A percentile compares a stretch with the other conserved stretches of the same genome.
phyloP scores from a whole-genome alignment of 1,284 basidiomycete species.

The Ganoderma meredithae region DNA sequence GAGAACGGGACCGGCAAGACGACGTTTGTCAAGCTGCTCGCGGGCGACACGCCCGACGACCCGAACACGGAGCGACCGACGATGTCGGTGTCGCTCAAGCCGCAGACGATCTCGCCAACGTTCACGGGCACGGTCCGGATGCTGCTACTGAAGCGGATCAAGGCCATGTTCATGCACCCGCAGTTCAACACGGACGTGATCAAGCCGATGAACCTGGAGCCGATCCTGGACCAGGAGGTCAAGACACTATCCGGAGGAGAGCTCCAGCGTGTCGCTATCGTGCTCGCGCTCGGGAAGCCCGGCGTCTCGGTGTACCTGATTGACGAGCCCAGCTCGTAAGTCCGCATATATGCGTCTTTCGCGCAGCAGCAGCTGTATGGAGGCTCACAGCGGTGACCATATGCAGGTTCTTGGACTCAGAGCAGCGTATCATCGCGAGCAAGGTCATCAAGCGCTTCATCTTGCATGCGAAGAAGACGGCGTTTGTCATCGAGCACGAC shows the following conservation, averaged over 20 bases:
- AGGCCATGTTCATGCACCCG: slow-evolving; percentile 93
- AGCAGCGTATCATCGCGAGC: slow-evolving; percentile 96
- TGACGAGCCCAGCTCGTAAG: slow-evolving; percentile 81
- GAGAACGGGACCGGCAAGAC: slow-evolving; percentile 99
- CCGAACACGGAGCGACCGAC: slow-evolving; percentile 81
- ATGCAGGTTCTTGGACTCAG: slow-evolving; percentile 90
- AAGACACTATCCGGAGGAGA: slow-evolving; percentile 97
- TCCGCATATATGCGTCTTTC: slow-evolving; percentile 21
- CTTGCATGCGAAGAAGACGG: slow-evolving; percentile 94
- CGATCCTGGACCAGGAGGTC: slow-evolving; percentile 95
- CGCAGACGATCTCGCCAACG: slow-evolving; percentile 95
- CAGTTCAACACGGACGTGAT: slow-evolving; percentile 97
- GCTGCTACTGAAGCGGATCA: slow-evolving; percentile 93
- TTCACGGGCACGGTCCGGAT: slow-evolving; percentile 94
- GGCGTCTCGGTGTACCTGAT: slow-evolving; percentile 88
- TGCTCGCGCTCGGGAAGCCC: slow-evolving; percentile 85
- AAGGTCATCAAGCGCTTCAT: slow-evolving; percentile 98
- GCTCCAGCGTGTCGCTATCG: slow-evolving; percentile 94
- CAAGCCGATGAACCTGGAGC: slow-evolving; percentile 94
- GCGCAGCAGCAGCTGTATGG: background rate
- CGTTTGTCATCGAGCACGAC: slow-evolving; percentile 98
- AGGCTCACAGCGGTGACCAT: slow-evolving; percentile 11
- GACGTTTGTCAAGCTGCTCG: slow-evolving; percentile 92
- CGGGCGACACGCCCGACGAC: slow-evolving; percentile 92
- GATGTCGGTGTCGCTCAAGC: slow-evolving; percentile 90